Evolutionary conservation across 805 yeast species (phyloP).

Genomic region (Metschnikowia cubensis): DNA sequence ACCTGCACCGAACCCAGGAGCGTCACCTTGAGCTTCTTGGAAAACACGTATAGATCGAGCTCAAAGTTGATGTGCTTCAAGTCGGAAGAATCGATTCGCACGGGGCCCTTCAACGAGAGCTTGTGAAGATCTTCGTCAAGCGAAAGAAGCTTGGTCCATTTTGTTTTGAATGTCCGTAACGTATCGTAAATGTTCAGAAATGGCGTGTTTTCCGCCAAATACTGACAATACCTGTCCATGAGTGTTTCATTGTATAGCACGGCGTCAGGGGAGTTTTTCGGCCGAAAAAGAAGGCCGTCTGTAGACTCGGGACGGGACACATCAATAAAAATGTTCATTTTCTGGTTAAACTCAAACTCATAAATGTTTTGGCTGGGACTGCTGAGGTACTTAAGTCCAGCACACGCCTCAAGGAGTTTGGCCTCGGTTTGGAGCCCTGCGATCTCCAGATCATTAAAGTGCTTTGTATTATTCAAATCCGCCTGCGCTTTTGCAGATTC

Average conservation of each 20-base stretch:
- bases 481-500: slow-evolving; percentile 18
- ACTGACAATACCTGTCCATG: slow-evolving; percentile 12
- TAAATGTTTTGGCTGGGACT: slow-evolving; percentile 3
- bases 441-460: slow-evolving; percentile 13
- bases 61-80: slow-evolving; percentile 3
- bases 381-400: slow-evolving; percentile 21
- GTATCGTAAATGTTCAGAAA: slow-evolving; percentile 14
- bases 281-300: slow-evolving; percentile 7
- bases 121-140: slow-evolving; percentile 31
- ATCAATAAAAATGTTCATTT: slow-evolving; percentile 9
- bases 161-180: slow-evolving; percentile 4
- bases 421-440: slow-evolving; percentile 16
- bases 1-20: slow-evolving; percentile 6
- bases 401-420: slow-evolving; percentile 23
- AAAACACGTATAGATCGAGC: slow-evolving; percentile 7
- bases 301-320: slow-evolving; percentile 7
- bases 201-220: slow-evolving; percentile 8
- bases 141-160: slow-evolving; percentile 13
- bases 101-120: slow-evolving; percentile 28
- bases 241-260: slow-evolving; percentile 17
- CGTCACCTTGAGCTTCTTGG: slow-evolving; percentile 6
- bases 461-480: slow-evolving; percentile 9
- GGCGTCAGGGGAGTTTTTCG: not conserved
- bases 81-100: slow-evolving; percentile 9
- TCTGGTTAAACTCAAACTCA: slow-evolving; percentile 14